phyloP scores from a whole-genome alignment of 441 rosid species.

The Adansonia grandidieri region DNA sequence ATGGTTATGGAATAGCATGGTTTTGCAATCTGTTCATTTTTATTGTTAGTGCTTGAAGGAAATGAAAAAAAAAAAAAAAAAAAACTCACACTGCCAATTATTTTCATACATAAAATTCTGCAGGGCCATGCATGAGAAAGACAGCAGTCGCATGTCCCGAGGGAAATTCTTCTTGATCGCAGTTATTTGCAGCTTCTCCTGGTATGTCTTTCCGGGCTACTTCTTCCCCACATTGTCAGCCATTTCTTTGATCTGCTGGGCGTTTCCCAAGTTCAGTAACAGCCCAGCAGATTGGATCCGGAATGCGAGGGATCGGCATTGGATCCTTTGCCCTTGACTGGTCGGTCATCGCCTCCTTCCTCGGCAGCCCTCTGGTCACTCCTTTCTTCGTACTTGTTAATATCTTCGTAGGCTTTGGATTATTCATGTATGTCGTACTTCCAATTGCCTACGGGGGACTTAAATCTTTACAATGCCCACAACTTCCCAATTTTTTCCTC shows the following conservation, averaged over 20 bases:
- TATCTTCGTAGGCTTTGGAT: constrained; percentile 48
- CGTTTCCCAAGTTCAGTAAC: constrained; percentile 57
- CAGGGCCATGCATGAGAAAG: constrained; percentile 71
- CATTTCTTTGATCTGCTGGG: constrained; percentile 71
- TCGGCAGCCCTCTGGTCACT: constrained; percentile 64
- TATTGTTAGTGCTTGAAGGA: neutral
- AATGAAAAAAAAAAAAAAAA: neutral
- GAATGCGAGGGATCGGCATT: constrained; percentile 62
- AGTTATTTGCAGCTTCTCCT: constrained; percentile 57
- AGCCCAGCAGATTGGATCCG: constrained; percentile 67
- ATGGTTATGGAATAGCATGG: neutral
- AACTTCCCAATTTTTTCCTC: constrained; percentile 68
- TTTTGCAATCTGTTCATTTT: neutral
- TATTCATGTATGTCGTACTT: constrained; percentile 42
- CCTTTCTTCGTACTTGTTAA: constrained; percentile 63
- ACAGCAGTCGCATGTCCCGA: constrained; percentile 43
- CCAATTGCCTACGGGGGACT: constrained; percentile 59
- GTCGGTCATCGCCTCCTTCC: constrained; percentile 59
- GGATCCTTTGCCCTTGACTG: constrained; percentile 65
- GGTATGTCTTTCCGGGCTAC: constrained; percentile 63
- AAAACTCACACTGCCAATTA: neutral
- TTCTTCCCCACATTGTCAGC: constrained; percentile 52
- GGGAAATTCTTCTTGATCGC: constrained; percentile 72
- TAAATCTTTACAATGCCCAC: constrained; percentile 46
- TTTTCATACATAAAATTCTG: neutral